A percentile compares a stretch with the other conserved stretches of the same genome.
Evolutionary conservation across 305 asterid genomes (phyloP).

Genomic region (Fraxinus floribunda): DNA sequence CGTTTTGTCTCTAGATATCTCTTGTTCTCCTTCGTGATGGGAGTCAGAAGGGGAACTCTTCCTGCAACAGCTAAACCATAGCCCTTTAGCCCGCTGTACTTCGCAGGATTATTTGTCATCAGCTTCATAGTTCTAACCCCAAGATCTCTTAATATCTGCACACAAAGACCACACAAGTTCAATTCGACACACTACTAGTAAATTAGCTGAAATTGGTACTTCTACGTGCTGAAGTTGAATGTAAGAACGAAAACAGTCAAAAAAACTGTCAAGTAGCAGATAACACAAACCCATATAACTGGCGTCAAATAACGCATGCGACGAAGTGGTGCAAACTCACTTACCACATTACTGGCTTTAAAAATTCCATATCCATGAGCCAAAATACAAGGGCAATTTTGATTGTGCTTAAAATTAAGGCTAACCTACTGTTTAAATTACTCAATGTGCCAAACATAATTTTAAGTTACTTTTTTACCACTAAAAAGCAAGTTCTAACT

Average conservation of each 20-base stretch:
- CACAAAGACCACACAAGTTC: constrained; percentile 7
- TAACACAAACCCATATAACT: background rate
- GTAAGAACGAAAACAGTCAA: background rate
- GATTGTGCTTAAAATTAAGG: background rate
- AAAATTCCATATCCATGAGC: background rate
- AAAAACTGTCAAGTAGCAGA: background rate
- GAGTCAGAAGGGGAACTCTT: constrained; percentile 71
- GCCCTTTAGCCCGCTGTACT: constrained; percentile 86
- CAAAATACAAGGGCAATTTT: background rate
- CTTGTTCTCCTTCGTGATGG: constrained; percentile 67
- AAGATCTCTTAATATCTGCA: constrained; percentile 86
- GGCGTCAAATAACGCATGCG: background rate
- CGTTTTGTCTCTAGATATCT: constrained; percentile 86
- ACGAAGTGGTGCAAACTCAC: background rate
- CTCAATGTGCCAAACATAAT: background rate
- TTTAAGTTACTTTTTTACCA: background rate
- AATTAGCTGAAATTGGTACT: background rate
- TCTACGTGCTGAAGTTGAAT: background rate
- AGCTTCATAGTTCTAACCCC: constrained; percentile 90
- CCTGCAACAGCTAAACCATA: constrained; percentile 83
- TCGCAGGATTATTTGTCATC: constrained; percentile 97
- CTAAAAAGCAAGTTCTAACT: background rate
- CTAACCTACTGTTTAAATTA: background rate
- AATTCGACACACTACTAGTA: background rate
- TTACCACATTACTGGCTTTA: background rate